Evolutionary conservation across 805 yeast genomes (phyloP), one percentile per base, ranked within the genome.

Genomic region (Monosporozyma aerobia): DNA sequence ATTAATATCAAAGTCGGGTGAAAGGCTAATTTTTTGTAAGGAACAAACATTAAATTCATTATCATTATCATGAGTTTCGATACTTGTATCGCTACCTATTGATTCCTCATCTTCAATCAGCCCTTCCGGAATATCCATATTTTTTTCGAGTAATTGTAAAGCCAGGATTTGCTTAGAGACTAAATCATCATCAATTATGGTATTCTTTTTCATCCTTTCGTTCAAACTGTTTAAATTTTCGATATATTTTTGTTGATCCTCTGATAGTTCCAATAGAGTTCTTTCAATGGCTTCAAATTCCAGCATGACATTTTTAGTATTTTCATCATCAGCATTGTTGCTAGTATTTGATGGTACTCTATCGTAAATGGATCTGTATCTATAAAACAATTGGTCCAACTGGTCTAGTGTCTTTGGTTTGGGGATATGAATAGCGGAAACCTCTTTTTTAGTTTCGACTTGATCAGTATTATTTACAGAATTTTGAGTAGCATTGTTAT

Each of bases 131-230:
- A 87, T 66, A 61, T 82, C 86, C 54, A 83, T 57, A 64, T 85
- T 88, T 58, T 75, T 79, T 2, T 88, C 78, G 43, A 87, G 67
- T 16, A 85, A 62, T 61, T 85, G 87, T 50, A 85, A 74, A 0
- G 83, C 84, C 16, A 79, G 67, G 22, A 87, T 63, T 63, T 87
- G 95, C 53, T 78, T 76, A 45, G 74, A 69, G 49, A 87, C 68
- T 14, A 81, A 60, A 2, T 69, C 73, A 5, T 69, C 56, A 58
- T 82, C 80, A 41, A 80, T 73, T 5, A 62, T 54, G 49, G 65
- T 62, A 19, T 54, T 59, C 23, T 59, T 48, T 25, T 52, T 48
- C 46, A 54, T 52, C 6, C 52, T 47, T 13, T 51, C 48, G 46
- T 73, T 71, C 13, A 77, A 45, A 23, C 60, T 60, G 3, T 60